Percentiles rank a stretch among this genome's conserved stretches.
Evolutionary conservation across 2,329 filamentous ascomycete species (phyloP).

Genomic region (Colletotrichum eremochloae): DNA sequence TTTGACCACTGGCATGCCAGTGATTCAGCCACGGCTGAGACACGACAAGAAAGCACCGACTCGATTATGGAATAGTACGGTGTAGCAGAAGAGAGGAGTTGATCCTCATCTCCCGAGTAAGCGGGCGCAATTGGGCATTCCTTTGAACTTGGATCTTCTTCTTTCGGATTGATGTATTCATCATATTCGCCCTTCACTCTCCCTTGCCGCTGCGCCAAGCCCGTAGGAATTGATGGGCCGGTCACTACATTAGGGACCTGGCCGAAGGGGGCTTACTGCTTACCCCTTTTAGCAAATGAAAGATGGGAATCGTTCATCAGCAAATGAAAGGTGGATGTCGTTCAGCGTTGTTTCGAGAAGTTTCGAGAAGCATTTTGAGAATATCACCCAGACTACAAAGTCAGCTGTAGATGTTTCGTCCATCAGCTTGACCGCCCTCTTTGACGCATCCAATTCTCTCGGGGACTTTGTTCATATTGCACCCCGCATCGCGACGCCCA

Average conservation of each 20-base stretch:
- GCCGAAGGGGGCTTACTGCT: background rate
- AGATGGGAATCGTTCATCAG: background rate
- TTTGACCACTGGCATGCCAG: slow-evolving; percentile 24
- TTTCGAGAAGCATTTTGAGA: background rate
- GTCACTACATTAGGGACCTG: background rate
- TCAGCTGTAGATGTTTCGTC: too few species aligned
- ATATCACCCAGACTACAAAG: background rate
- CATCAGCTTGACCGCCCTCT: background rate
- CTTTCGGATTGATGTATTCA: slow-evolving; percentile 4
- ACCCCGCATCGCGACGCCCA: background rate
- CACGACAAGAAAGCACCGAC: background rate
- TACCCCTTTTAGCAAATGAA: background rate
- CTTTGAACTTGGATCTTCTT: background rate
- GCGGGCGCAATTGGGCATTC: background rate
- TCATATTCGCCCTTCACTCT: background rate
- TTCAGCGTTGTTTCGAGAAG: background rate
- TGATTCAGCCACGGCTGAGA: slow-evolving; percentile 35
- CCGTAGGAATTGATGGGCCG: background rate
- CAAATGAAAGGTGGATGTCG: too few species aligned
- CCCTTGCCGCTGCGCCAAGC: background rate
- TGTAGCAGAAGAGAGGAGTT: background rate
- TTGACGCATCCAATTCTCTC: background rate
- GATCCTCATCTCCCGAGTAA: background rate
- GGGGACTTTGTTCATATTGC: background rate
- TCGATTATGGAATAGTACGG: slow-evolving; percentile 10